Evolutionary conservation across 1,284 basidiomycete genomes (phyloP), one percentile per base, ranked within the genome.

Genomic region (Malassezia obtusa): DNA sequence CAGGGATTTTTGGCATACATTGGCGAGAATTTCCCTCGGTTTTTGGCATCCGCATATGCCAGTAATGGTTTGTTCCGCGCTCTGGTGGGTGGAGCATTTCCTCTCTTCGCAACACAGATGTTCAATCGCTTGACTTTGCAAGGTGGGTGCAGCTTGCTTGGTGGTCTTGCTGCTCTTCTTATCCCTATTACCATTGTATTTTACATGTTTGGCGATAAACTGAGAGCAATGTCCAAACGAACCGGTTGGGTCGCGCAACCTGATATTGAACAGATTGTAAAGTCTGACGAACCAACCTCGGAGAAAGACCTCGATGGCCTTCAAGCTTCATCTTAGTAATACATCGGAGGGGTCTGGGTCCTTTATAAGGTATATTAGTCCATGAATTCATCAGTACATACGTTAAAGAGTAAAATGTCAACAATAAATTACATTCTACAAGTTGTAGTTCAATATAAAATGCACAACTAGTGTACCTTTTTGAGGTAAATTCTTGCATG

Each of bases 41-140:
- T 55, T n/a, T n/a, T 49, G 8, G 54, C 57, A n/a, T 59, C 62
- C 2, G 45, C 63, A 15, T 55, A 61, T 19, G 61, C 62, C 9
- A 53, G 58, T n/a, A 63, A 63, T 44, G 55, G 53, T 21, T 32
- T 64, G 3, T 52, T 64, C 41, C 45, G 62, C 4, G 61, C 62
- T 1, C 17, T 43, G 15, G 36, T 63, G 2, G 62, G 61, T 0
- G 50, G 51, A 4, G 62, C 49, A 12, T 64, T 64, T 43, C 57
- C 60, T 3, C 33, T 60, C 22, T 49, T 46, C 10, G 39, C 55
- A 12, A 54, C 38, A 2, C 39, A 33, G 21, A 43, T 50, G 49
- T 50, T 50, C 24, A 26, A 35, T 7, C 28, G 36, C 11, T 24
- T 57, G 19, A 55, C 51, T 9, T 10, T 57, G 3, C 54, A 54